Evolutionary conservation across 2,329 filamentous ascomycete species (phyloP).

Genomic region (Paecilomyces fulvus): DNA sequence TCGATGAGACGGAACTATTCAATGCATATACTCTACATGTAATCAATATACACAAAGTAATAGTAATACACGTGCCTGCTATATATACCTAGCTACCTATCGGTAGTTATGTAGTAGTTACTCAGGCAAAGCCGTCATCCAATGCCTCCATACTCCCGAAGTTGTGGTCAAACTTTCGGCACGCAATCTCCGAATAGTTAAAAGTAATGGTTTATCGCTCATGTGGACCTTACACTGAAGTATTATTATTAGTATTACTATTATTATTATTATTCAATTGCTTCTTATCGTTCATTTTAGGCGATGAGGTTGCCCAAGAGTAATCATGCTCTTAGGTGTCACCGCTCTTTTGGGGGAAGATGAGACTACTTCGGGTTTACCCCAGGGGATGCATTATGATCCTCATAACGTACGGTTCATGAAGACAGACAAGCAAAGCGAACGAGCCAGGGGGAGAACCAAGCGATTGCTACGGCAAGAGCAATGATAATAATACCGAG

Average conservation of each 20-base stretch:
- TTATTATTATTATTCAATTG: background rate
- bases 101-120: too few species aligned
- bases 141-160: background rate
- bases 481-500: background rate
- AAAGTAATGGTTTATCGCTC: background rate
- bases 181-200: background rate
- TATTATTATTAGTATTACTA: background rate
- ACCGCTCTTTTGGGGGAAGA: too few species aligned
- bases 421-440: background rate
- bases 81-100: too few species aligned
- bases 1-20: too few species aligned
- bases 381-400: background rate
- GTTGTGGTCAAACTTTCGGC: background rate
- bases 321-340: too few species aligned
- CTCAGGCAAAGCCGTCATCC: background rate
- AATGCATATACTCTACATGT: too few species aligned
- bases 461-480: background rate
- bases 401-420: background rate
- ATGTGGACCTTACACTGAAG: background rate
- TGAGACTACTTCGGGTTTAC: background rate
- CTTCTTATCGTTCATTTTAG: background rate
- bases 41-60: too few species aligned
- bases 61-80: too few species aligned
- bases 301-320: background rate
- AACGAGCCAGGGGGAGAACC: background rate